A percentile compares a stretch with the other conserved stretches of the same genome.
phyloP scores from a whole-genome alignment of 345 rosid species.

The Noccaea caerulescens region DNA sequence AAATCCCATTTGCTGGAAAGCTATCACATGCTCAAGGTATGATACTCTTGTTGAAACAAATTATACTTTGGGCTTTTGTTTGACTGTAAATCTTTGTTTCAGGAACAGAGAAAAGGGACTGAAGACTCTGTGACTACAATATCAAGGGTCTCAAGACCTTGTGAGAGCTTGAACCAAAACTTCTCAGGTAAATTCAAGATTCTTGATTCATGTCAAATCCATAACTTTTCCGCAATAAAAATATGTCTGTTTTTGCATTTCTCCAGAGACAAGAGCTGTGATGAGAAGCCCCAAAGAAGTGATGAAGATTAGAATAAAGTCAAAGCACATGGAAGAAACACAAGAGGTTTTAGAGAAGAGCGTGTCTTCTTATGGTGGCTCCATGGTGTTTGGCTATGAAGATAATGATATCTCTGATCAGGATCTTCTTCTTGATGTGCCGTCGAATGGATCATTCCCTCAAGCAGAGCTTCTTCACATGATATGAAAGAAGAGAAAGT shows the following conservation, averaged over 20 bases:
- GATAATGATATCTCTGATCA: constrained; percentile 57
- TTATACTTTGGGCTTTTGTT: constrained; percentile 10
- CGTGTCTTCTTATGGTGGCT: constrained; percentile 63
- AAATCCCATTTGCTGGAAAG: constrained; percentile 75
- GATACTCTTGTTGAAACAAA: neutral
- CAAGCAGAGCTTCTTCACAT: constrained; percentile 87
- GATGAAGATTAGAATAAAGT: constrained; percentile 45
- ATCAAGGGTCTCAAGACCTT: constrained; percentile 52
- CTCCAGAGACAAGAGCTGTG: constrained; percentile 59
- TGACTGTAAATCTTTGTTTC: constrained; percentile 42
- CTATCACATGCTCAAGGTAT: constrained; percentile 67
- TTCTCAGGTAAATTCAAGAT: constrained; percentile 59
- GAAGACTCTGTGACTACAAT: constrained; percentile 48
- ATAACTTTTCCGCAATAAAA: neutral
- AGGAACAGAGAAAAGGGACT: constrained; percentile 50
- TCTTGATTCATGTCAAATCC: constrained; percentile 16
- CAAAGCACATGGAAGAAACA: constrained; percentile 50
- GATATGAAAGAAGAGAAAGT: constrained; percentile 28
- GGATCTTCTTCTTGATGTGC: constrained; percentile 84
- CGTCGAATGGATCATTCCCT: constrained; percentile 80
- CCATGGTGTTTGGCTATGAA: constrained; percentile 61
- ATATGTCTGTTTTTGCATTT: constrained; percentile 24
- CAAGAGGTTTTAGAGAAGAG: constrained; percentile 65
- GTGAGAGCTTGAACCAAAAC: constrained; percentile 58
- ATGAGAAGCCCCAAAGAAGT: constrained; percentile 70